A percentile compares a stretch with the other conserved stretches of the same genome.
These are phyloP conservation scores for Sugiyamaella castrensis DNA, from an alignment of 1,139 yeast species.

Conservation along the genomic window DNA sequence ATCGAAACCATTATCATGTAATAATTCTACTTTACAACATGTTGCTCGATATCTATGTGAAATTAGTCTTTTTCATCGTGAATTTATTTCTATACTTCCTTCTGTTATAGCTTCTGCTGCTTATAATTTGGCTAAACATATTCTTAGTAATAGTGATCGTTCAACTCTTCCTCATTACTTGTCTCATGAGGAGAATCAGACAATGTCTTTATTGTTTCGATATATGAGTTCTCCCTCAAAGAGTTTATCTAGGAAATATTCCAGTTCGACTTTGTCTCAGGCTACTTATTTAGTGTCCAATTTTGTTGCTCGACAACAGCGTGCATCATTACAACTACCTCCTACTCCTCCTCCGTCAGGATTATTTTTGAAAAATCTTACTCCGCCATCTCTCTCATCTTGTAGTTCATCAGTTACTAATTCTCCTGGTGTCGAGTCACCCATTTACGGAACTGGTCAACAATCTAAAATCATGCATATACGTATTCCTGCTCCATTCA, in stretches of 20 bases:
- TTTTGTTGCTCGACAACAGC: slow-evolving; percentile 29
- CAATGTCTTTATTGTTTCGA: slow-evolving; percentile 36
- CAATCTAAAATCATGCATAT: slow-evolving; percentile 9
- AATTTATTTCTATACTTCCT: slow-evolving; percentile 58
- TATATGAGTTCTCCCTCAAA: slow-evolving; percentile 38
- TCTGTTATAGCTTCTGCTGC: slow-evolving; percentile 68
- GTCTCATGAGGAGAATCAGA: slow-evolving; percentile 28
- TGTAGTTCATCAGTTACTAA: slow-evolving; percentile 15
- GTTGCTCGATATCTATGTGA: slow-evolving; percentile 71
- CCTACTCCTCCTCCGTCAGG: slow-evolving; percentile 26
- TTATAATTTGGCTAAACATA: slow-evolving; percentile 67
- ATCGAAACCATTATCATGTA: not conserved
- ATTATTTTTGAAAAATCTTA: slow-evolving; percentile 4
- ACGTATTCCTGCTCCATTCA: slow-evolving; percentile 19
- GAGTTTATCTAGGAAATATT: slow-evolving; percentile 39
- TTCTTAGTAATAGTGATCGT: slow-evolving; percentile 39
- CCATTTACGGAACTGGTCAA: slow-evolving; percentile 7
- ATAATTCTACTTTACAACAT: slow-evolving; percentile 29
- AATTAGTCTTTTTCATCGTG: slow-evolving; percentile 67
- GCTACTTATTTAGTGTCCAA: slow-evolving; percentile 33
- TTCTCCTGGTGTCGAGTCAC: slow-evolving; percentile 12
- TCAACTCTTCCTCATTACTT: slow-evolving; percentile 23
- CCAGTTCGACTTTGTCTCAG: slow-evolving; percentile 29
- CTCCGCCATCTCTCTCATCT: slow-evolving; percentile 10
- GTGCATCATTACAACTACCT: slow-evolving; percentile 19